A percentile compares a stretch with the other conserved stretches of the same genome.
These are phyloP conservation scores for Ricinus communis DNA, from an alignment of 345 rosid species.

Conservation along the genomic window DNA sequence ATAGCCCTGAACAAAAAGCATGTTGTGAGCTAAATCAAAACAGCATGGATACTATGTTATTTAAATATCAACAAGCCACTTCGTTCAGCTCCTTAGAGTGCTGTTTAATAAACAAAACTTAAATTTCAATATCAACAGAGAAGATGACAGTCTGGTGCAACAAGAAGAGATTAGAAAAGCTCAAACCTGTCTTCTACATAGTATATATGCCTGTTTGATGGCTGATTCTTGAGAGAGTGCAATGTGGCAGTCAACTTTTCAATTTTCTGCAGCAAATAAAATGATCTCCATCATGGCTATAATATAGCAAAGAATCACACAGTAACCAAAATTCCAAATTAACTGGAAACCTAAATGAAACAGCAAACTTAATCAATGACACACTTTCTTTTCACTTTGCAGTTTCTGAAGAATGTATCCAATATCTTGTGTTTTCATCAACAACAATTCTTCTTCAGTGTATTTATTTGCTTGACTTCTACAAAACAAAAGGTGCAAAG, in stretches of 20 bases:
- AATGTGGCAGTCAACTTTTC: slow-evolving; percentile 66
- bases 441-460: slow-evolving; percentile 70
- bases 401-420: slow-evolving; percentile 81
- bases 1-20: not conserved
- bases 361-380: slow-evolving; percentile 20
- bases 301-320: too few species aligned
- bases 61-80: not conserved
- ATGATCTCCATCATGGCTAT: not conserved
- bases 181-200: slow-evolving; percentile 79
- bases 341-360: slow-evolving; percentile 1
- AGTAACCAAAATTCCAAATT: not conserved
- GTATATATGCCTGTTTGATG: slow-evolving; percentile 58
- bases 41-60: not conserved
- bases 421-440: slow-evolving; percentile 90
- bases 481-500: not conserved
- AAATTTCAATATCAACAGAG: slow-evolving; percentile 1
- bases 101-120: not conserved
- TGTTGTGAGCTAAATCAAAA: not conserved
- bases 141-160: not conserved
- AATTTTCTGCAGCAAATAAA: slow-evolving; percentile 58
- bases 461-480: slow-evolving; percentile 76
- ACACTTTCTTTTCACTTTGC: slow-evolving; percentile 81
- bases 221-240: slow-evolving; percentile 60
- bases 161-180: slow-evolving; percentile 1
- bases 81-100: not conserved